A percentile compares a stretch with the other conserved stretches of the same genome.
These are phyloP conservation scores for Chaetomium sp. DNA, from an alignment of 2,329 filamentous ascomycete genomes.

Conservation along the genomic window DNA sequence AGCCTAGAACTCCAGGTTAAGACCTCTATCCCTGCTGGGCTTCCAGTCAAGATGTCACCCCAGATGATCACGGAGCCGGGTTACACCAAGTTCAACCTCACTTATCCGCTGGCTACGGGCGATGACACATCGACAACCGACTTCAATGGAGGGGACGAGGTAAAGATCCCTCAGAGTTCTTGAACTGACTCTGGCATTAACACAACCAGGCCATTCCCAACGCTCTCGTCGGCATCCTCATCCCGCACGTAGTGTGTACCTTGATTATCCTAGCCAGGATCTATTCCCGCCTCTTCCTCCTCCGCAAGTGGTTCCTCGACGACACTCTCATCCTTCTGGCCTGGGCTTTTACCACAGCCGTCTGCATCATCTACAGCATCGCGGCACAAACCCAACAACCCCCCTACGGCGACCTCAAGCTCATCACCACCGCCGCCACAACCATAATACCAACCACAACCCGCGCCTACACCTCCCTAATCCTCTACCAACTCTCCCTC, in stretches of 20 bases:
- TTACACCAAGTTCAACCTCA: conserved; percentile 34
- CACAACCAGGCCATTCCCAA: conserved; percentile 29
- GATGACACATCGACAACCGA: conserved; percentile 12
- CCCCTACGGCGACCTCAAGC: neutral
- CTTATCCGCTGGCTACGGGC: conserved; percentile 26
- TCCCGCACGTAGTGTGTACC: conserved; percentile 41
- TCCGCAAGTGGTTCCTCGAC: conserved; percentile 41
- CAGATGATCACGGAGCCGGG: conserved; percentile 24
- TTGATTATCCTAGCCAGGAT: conserved; percentile 38
- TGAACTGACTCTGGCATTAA: neutral
- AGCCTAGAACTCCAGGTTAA: neutral
- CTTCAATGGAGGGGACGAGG: neutral
- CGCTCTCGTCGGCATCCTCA: conserved; percentile 39
- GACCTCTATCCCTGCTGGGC: neutral
- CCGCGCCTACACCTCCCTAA: conserved; percentile 41
- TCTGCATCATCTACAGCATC: conserved; percentile 39
- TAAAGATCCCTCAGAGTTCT: neutral
- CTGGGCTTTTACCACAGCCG: conserved; percentile 40
- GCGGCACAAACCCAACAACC: neutral
- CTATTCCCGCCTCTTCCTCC: conserved; percentile 37
- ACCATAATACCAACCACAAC: conserved; percentile 18
- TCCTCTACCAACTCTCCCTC: conserved; percentile 45
- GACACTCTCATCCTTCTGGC: conserved; percentile 41
- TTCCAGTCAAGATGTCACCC: conserved; percentile 11
- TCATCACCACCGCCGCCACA: neutral